phyloP scores from a whole-genome alignment of 805 yeast species.

The Hanseniaspora taiwanica region DNA sequence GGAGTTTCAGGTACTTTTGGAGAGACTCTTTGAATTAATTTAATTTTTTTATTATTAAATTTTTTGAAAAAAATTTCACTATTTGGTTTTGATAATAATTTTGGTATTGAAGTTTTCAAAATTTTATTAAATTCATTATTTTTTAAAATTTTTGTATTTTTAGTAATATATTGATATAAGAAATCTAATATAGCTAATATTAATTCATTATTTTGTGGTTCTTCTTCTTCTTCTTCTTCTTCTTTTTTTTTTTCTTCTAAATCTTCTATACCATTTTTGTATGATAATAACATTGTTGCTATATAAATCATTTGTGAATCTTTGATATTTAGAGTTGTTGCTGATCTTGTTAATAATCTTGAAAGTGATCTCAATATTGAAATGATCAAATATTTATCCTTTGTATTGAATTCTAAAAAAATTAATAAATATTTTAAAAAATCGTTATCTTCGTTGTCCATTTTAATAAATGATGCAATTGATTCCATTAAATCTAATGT shows the following conservation, averaged over 20 bases:
- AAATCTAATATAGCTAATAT: conserved; percentile 65
- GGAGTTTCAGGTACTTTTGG: conserved; percentile 52
- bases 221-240: too few relatives aligned
- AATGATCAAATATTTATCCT: conserved; percentile 59
- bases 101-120: too few relatives aligned
- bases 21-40: conserved; percentile 43
- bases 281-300: too few relatives aligned
- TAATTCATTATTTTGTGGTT: conserved; percentile 62
- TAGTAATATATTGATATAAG: conserved; percentile 68
- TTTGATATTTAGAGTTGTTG: conserved; percentile 14
- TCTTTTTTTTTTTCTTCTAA: conserved; percentile 40
- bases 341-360: conserved; percentile 57
- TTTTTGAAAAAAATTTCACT: conserved; percentile 5
- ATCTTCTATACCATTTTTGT: too few relatives aligned
- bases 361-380: conserved; percentile 66
- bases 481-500: conserved; percentile 74
- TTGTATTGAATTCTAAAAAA: conserved; percentile 32
- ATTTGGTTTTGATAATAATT: conserved; percentile 40
- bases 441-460: conserved; percentile 18
- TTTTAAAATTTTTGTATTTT: too few relatives aligned
- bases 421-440: conserved; percentile 43
- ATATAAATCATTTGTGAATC: too few relatives aligned
- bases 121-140: too few relatives aligned
- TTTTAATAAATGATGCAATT: conserved; percentile 50
- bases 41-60: conserved; percentile 15